Evolutionary conservation across 352 stramenopile genomes (phyloP).

Genomic region (Globisporangium yorkense): DNA sequence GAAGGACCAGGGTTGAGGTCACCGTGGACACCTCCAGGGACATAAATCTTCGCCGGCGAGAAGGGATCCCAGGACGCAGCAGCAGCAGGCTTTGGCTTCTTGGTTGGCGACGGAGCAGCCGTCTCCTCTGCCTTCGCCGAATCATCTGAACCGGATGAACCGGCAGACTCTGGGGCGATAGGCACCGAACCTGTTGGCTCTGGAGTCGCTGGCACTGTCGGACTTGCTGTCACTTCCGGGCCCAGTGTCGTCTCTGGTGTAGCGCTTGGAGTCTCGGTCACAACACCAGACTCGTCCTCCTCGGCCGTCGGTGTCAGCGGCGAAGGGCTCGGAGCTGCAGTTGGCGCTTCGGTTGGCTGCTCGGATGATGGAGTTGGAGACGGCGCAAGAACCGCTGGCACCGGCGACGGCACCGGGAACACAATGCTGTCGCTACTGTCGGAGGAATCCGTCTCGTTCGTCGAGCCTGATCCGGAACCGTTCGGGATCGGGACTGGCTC

Average conservation of each 20-base stretch:
- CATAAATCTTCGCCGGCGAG: constrained; percentile 10
- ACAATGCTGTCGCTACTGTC: not conserved
- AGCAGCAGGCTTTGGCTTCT: not conserved
- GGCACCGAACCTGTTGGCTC: not conserved
- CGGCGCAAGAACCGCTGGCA: constrained; percentile 5
- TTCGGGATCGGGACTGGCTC: constrained; percentile 24
- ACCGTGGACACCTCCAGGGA: constrained; percentile 23
- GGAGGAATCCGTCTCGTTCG: not conserved
- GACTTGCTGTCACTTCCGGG: not conserved
- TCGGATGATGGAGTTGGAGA: not conserved
- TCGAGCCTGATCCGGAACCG: not conserved
- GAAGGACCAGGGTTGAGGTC: constrained; percentile 14
- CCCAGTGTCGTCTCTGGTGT: not conserved
- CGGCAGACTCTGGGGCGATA: not conserved
- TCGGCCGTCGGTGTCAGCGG: not conserved
- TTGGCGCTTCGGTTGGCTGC: not conserved
- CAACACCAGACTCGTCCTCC: not conserved
- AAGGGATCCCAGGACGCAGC: not conserved
- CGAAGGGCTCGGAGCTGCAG: not conserved
- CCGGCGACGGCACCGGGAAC: constrained; percentile 14
- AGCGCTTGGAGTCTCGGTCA: not conserved
- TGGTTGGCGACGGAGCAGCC: not conserved
- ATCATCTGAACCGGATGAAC: not conserved
- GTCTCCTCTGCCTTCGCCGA: not conserved
- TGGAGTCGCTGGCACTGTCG: not conserved